phyloP scores from a whole-genome alignment of 176 grass and related monocot species.

The Saccharum spontaneum region DNA sequence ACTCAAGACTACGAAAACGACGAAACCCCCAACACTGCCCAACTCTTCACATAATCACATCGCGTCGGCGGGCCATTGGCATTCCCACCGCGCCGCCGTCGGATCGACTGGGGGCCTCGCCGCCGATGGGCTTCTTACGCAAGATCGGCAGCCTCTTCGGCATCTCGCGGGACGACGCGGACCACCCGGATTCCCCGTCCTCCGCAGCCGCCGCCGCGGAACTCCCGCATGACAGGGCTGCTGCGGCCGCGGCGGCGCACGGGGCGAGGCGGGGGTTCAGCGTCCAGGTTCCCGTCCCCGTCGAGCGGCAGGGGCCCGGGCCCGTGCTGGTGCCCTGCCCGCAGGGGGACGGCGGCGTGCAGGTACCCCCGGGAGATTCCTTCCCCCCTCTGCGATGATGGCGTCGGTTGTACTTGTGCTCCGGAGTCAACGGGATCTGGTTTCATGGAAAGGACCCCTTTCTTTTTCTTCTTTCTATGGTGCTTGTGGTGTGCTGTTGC shows the following conservation, averaged over 20 bases:
- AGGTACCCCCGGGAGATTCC: slow-evolving; percentile 36
- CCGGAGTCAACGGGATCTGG: slow-evolving; percentile 25
- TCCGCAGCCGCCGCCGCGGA: slow-evolving; percentile 3
- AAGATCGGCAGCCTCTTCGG: slow-evolving; percentile 45
- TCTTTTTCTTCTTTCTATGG: neutral
- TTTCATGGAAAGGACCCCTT: neutral
- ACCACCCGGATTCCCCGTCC: slow-evolving; percentile 28
- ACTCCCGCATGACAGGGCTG: slow-evolving; percentile 37
- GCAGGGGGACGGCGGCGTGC: slow-evolving; percentile 54
- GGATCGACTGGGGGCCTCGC: slow-evolving; percentile 31
- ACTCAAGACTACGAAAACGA: neutral
- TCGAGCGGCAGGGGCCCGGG: slow-evolving; percentile 40
- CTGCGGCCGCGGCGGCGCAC: neutral
- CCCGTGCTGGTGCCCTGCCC: slow-evolving; percentile 48
- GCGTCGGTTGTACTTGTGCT: slow-evolving; percentile 5
- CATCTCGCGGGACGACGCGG: slow-evolving; percentile 48
- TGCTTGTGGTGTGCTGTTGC: neutral
- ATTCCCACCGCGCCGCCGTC: slow-evolving; percentile 18
- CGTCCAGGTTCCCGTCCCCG: slow-evolving; percentile 53
- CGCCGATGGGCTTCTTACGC: slow-evolving; percentile 46
- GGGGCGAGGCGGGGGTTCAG: slow-evolving; percentile 46
- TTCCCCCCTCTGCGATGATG: neutral
- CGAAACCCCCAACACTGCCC: neutral
- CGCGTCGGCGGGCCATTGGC: slow-evolving; percentile 31
- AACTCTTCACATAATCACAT: neutral